Percentiles rank a stretch among this genome's conserved stretches.
phyloP scores from a whole-genome alignment of 768 basidiomycete genomes.

The Auricularia auricula-judae region DNA sequence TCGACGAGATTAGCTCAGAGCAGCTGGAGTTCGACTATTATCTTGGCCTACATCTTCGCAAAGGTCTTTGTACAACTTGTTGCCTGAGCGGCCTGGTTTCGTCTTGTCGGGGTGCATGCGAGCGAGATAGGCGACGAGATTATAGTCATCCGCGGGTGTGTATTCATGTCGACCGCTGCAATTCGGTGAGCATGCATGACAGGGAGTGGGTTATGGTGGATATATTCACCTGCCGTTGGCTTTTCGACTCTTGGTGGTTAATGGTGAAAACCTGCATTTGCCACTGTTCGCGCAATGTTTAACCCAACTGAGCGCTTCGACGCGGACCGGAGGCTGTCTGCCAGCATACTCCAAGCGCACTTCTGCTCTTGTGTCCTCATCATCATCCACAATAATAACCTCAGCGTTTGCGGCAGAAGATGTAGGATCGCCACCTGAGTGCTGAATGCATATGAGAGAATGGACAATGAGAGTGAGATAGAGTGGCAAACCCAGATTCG shows the following conservation, averaged over 20 bases:
- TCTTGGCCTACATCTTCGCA: conserved; percentile 46
- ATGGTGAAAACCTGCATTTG: conserved; percentile 43
- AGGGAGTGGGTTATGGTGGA: not conserved
- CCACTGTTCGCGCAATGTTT: conserved; percentile 72
- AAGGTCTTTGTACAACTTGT: conserved; percentile 72
- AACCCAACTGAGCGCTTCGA: conserved; percentile 76
- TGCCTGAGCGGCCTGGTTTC: conserved; percentile 72
- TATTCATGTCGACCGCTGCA: conserved; percentile 60
- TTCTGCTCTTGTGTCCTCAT: conserved; percentile 53
- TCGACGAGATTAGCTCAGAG: not conserved
- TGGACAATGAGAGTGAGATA: not conserved
- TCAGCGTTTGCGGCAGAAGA: conserved; percentile 60
- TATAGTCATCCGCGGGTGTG: conserved; percentile 63
- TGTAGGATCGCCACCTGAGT: conserved; percentile 70
- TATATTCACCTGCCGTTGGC: not conserved
- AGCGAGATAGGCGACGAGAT: conserved; percentile 70
- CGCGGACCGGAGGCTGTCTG: conserved; percentile 9
- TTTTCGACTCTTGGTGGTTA: too few relatives aligned
- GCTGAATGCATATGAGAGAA: conserved; percentile 27
- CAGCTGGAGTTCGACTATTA: not conserved
- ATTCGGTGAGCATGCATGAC: not conserved
- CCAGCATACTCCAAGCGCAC: not conserved
- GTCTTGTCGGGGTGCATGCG: conserved; percentile 75
- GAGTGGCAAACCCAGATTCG: conserved; percentile 50
- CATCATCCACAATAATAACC: conserved; percentile 72